These are phyloP conservation scores for Colletotrichum limetticola DNA, from an alignment of 2,329 filamentous ascomycete genomes.

Conservation along the genomic window DNA sequence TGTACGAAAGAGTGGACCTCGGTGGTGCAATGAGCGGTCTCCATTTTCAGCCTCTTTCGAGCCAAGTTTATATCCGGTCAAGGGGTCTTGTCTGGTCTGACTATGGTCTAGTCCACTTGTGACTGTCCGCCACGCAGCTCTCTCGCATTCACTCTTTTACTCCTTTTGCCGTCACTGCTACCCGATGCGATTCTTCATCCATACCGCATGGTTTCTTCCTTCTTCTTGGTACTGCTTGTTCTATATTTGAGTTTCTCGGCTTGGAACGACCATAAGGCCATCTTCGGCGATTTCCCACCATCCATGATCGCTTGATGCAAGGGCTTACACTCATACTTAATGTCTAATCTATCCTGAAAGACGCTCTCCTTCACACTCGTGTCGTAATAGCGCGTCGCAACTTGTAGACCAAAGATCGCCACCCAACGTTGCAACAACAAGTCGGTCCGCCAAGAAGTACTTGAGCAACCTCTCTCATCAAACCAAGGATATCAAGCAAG, in stretches of 20 bases:
- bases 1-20: slow-evolving; percentile 16
- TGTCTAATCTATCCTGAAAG: slow-evolving; percentile 3
- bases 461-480: not conserved
- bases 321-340: not conserved
- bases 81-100: not conserved
- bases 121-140: not conserved
- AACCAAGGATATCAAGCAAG: not conserved
- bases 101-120: too few relatives aligned
- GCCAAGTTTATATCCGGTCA: slow-evolving; percentile 9
- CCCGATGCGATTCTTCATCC: not conserved
- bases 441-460: slow-evolving; percentile 14
- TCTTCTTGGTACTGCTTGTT: not conserved
- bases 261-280: not conserved
- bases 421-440: slow-evolving; percentile 3
- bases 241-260: not conserved
- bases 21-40: slow-evolving; percentile 20
- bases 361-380: not conserved
- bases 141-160: not conserved
- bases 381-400: not conserved
- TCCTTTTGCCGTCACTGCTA: not conserved
- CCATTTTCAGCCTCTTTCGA: slow-evolving; percentile 3
- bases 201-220: not conserved
- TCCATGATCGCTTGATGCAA: not conserved
- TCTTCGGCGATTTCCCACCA: not conserved
- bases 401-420: not conserved